These are phyloP conservation scores for Polyplosphaeria fusca DNA, from an alignment of 495 filamentous ascomycete genomes.

Conservation along the genomic window DNA sequence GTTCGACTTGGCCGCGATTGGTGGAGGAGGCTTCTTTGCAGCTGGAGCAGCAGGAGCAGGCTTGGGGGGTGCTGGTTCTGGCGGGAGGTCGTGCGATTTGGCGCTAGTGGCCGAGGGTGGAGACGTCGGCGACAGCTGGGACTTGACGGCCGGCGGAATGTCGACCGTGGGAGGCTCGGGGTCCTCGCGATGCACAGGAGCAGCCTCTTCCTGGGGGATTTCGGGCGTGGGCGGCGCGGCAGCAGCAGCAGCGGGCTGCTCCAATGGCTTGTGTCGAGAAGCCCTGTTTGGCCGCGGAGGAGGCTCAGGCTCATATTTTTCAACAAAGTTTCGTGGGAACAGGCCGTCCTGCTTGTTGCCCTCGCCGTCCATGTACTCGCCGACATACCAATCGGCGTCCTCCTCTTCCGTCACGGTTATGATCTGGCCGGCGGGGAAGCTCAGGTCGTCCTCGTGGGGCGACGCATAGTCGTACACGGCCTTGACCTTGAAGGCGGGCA, in stretches of 20 bases:
- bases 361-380: constrained; percentile 74
- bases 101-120: constrained; percentile 13
- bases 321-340: constrained; percentile 96
- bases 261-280: constrained; percentile 66
- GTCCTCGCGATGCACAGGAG: constrained; percentile 41
- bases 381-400: constrained; percentile 91
- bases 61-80: constrained; percentile 48
- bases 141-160: constrained; percentile 18
- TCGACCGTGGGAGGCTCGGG: constrained; percentile 32
- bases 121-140: constrained; percentile 18
- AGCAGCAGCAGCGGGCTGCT: constrained; percentile 45
- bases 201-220: constrained; percentile 32
- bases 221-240: constrained; percentile 26
- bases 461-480: constrained; percentile 91
- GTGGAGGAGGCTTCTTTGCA: constrained; percentile 49
- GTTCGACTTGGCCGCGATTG: constrained; percentile 77
- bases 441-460: constrained; percentile 88
- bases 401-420: constrained; percentile 91
- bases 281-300: constrained; percentile 78
- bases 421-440: constrained; percentile 78
- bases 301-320: constrained; percentile 85
- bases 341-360: constrained; percentile 80
- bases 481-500: constrained; percentile 85
- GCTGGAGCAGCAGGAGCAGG: constrained; percentile 42
- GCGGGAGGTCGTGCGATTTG: constrained; percentile 13